Percentiles rank a stretch among this genome's conserved stretches.
Conservation (phyloP, 306 rosid genomes). For the Sicyos edulis region DNA sequence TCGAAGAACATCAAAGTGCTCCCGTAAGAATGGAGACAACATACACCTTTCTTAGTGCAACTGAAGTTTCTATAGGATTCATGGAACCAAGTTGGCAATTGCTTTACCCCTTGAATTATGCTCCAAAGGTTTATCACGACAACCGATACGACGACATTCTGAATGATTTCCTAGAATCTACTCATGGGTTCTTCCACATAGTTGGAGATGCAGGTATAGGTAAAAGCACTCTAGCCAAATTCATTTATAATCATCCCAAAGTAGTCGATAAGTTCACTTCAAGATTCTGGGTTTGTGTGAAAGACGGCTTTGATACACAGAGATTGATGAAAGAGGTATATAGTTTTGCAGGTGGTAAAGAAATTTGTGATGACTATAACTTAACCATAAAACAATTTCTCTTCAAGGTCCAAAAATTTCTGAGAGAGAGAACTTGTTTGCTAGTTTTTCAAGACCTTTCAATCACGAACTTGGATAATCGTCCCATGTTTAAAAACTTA, state of each 20-base stretch:
- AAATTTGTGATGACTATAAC: no score
- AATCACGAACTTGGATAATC: not conserved
- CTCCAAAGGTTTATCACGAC: not conserved
- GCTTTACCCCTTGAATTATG: not conserved
- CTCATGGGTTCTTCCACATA: not conserved
- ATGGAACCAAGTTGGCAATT: constrained; percentile 6
- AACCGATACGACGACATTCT: not conserved
- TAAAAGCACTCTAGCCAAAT: constrained; percentile 13
- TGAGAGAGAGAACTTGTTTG: constrained; percentile 1
- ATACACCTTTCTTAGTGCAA: not conserved
- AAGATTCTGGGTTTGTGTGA: constrained; percentile 16
- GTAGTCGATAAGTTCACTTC: not conserved
- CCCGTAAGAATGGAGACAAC: not conserved
- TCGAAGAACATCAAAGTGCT: not conserved
- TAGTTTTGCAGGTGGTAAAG: no score
- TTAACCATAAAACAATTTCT: not conserved
- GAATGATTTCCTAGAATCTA: not conserved
- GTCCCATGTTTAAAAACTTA: not conserved
- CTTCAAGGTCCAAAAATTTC: not conserved
- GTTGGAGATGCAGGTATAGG: constrained; percentile 1
- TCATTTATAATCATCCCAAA: not conserved
- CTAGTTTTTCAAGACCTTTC: constrained; percentile 14
- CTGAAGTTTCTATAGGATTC: not conserved
- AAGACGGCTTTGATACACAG: not conserved
- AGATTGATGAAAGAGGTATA: constrained; percentile 10